Conservation (phyloP, 345 rosid genomes). For the Melaleuca alternifolia region DNA sequence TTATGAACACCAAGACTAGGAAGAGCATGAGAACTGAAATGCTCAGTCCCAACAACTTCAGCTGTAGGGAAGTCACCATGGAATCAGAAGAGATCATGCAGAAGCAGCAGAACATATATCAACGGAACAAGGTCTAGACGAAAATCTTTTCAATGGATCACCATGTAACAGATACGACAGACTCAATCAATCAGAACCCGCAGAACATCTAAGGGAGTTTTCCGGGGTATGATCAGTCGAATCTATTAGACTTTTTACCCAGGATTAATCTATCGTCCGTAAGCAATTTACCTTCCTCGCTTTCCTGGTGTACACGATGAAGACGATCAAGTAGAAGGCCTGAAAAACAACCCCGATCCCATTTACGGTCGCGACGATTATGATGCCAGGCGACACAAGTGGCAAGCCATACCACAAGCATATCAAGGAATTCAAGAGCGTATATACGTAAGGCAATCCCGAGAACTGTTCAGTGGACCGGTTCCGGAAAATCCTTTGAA, state of each 20-base stretch:
- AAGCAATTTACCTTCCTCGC: conserved; percentile 17
- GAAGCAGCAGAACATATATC: neutral
- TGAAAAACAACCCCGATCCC: conserved; percentile 41
- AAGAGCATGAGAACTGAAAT: conserved; percentile 13
- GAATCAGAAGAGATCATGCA: neutral
- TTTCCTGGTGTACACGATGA: conserved; percentile 25
- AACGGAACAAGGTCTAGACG: neutral
- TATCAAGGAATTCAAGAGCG: conserved; percentile 45
- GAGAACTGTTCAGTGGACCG: conserved; percentile 44
- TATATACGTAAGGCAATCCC: conserved; percentile 35
- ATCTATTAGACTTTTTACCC: neutral
- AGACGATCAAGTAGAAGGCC: conserved; percentile 26
- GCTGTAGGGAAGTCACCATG: conserved; percentile 3
- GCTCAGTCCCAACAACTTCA: conserved; percentile 33
- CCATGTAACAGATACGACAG: neutral
- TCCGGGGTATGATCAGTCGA: neutral
- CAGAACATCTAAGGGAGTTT: neutral
- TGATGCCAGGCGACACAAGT: conserved; percentile 23
- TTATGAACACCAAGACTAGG: conserved; percentile 3
- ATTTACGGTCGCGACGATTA: conserved; percentile 37
- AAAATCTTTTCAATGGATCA: neutral
- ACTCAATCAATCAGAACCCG: neutral
- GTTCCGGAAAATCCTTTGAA: conserved; percentile 38
- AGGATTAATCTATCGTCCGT: neutral
- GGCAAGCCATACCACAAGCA: conserved; percentile 54